Evolutionary conservation across 2,329 filamentous ascomycete species (phyloP), one percentile per base, ranked within the genome.

Genomic region (Colletotrichum sp.): DNA sequence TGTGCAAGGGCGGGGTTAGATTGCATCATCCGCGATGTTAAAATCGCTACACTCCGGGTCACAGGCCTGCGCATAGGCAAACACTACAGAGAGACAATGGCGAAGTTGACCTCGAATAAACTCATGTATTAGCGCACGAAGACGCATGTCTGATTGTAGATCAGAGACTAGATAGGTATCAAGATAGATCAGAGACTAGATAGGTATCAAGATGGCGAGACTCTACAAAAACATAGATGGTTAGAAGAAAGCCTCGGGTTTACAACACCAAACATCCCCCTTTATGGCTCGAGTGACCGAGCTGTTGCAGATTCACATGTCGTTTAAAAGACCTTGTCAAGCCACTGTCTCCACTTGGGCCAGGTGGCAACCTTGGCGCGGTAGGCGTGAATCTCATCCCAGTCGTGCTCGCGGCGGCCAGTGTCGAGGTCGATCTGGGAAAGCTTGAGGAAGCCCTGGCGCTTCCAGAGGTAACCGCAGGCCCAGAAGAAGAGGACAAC

Each of bases 401-500:
- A 94, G 81, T 94, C 89, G 66, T 93, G 87, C 83, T 91, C 89
- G 74, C 92, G 88, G 52, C 92, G 89, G 76, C 92, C 93, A 32
- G 88, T 89, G 80, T 94, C 92, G 70, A 94, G 88, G 78, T 94
- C 93, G 74, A 95, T 94, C 78, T 94, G 84, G 32, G 87, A 84
- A 4, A 90, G 82, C 28, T 82, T 87, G 70, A 93, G 86, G 90
- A 91, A 94, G 22, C 89, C 89, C 28, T 86, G 83, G 56, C 90
- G 86, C 88, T 94, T 94, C 93, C 92, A 94, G 77, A 91, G 16
- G 81, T 89, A 94, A 8, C 92, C 91, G 61, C 81, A 80, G 60
- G 86, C 64, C 88, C 89, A 92, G 82, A 92, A 92, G 75, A 84
- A 67, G 7, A 91, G 77, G 55, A 91, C 87, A 62, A 91, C 86